Evolutionary conservation across 805 yeast genomes (phyloP).

Genomic region (Monosporozyma unispora): DNA sequence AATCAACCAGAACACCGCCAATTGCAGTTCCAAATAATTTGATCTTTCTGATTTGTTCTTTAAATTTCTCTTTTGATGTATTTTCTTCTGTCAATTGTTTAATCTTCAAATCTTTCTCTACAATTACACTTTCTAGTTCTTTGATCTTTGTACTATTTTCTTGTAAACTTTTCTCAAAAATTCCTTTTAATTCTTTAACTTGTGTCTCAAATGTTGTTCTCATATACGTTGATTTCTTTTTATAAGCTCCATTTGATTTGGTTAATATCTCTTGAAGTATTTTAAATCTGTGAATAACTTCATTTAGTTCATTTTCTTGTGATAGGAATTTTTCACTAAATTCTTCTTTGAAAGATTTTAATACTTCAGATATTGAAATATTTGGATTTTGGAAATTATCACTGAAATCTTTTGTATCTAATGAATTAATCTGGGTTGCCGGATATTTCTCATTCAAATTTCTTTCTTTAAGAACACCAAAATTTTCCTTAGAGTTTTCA

Average conservation of each 20-base stretch:
- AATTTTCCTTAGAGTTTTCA: background rate
- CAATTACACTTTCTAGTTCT: background rate
- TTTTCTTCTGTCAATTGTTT: background rate
- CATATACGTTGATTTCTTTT: background rate
- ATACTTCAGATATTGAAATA: no score
- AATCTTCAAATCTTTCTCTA: background rate
- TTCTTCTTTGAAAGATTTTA: no score
- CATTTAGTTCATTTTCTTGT: background rate
- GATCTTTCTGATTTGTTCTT: background rate
- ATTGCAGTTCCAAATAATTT: background rate
- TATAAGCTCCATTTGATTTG: background rate
- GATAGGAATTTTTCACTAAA: background rate
- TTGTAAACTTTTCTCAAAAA: background rate
- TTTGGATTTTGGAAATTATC: no score
- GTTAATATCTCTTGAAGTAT: background rate
- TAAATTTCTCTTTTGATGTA: background rate
- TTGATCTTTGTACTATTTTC: background rate
- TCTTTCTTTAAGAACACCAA: background rate
- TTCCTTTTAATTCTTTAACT: background rate
- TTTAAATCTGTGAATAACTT: background rate
- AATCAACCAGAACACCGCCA: background rate
- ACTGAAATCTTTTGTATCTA: no score
- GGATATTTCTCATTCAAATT: background rate
- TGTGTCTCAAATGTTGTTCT: background rate
- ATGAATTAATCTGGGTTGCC: background rate